Conservation (phyloP, 2,329 filamentous ascomycete species). For the Alternaria arborescens region DNA sequence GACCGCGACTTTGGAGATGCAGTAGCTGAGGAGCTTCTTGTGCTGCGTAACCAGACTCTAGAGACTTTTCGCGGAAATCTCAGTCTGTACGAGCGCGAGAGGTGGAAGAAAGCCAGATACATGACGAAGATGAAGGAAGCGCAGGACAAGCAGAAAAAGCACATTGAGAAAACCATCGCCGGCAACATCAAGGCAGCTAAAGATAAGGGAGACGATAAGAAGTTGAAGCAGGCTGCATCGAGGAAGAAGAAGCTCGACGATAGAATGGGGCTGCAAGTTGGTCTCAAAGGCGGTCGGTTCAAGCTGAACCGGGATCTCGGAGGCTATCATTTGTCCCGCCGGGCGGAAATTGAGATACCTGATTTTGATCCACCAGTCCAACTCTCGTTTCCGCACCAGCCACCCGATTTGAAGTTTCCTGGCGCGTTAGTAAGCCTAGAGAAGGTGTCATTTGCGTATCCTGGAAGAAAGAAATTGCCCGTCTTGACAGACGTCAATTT, state of each 20-base stretch:
- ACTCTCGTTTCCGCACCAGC: constrained; percentile 66
- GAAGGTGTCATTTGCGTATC: constrained; percentile 72
- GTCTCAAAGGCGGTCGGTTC: constrained; percentile 75
- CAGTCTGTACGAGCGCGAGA: constrained; percentile 73
- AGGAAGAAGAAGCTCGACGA: constrained; percentile 86
- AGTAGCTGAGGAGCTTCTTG: constrained; percentile 77
- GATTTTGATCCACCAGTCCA: constrained; percentile 65
- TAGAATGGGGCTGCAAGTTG: constrained; percentile 78
- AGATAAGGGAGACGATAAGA: constrained; percentile 82
- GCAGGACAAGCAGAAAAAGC: constrained; percentile 79
- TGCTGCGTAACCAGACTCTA: constrained; percentile 75
- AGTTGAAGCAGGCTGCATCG: constrained; percentile 83
- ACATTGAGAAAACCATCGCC: constrained; percentile 80
- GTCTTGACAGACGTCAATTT: constrained; percentile 72
- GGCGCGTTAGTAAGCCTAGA: constrained; percentile 78
- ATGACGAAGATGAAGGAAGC: constrained; percentile 81
- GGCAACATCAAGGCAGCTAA: constrained; percentile 79
- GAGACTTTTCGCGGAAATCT: constrained; percentile 80
- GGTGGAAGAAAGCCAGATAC: constrained; percentile 72
- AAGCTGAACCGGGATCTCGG: constrained; percentile 78
- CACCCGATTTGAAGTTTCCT: constrained; percentile 76
- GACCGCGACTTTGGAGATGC: constrained; percentile 82
- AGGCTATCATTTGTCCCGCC: constrained; percentile 58
- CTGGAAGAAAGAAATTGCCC: constrained; percentile 48
- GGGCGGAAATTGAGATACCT: constrained; percentile 77